Conservation (phyloP, 2,329 filamentous ascomycete genomes). For the Leptoxyphium fumago region DNA sequence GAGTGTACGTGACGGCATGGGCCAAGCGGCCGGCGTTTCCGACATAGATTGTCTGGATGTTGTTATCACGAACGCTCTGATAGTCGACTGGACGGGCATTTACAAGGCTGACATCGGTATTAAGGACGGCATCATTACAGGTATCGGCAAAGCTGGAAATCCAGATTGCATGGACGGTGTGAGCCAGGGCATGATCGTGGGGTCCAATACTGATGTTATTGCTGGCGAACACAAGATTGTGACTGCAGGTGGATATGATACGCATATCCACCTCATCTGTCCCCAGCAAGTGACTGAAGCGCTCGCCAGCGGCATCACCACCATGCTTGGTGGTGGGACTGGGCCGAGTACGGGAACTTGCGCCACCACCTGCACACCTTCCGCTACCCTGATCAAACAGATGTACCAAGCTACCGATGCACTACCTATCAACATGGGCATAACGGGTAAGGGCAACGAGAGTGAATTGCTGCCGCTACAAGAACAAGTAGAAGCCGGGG, state of each 20-base stretch:
- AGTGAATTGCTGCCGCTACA: constrained; percentile 50
- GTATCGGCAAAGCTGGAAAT: constrained; percentile 83
- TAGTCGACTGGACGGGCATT: constrained; percentile 80
- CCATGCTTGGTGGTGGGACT: constrained; percentile 74
- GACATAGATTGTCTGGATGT: constrained; percentile 62
- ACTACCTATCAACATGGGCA: constrained; percentile 73
- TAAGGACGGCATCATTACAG: constrained; percentile 68
- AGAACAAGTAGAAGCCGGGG: constrained; percentile 67
- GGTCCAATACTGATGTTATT: constrained; percentile 77
- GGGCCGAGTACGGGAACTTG: constrained; percentile 76
- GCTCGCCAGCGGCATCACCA: constrained; percentile 70
- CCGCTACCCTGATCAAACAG: constrained; percentile 62
- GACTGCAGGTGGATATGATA: constrained; percentile 75
- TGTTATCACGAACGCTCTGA: constrained; percentile 72
- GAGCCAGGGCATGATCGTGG: constrained; percentile 59
- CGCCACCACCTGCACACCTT: constrained; percentile 82
- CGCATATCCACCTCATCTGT: constrained; percentile 84
- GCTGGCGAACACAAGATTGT: constrained; percentile 86
- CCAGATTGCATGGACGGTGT: constrained; percentile 89
- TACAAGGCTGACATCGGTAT: constrained; percentile 91
- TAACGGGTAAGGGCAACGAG: constrained; percentile 88
- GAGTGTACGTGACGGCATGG: constrained; percentile 84
- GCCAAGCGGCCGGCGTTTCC: constrained; percentile 62
- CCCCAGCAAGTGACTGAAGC: constrained; percentile 76
- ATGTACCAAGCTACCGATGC: constrained; percentile 78